Conservation (phyloP, 148 eudicot genomes). For the Nyssa sinensis region DNA sequence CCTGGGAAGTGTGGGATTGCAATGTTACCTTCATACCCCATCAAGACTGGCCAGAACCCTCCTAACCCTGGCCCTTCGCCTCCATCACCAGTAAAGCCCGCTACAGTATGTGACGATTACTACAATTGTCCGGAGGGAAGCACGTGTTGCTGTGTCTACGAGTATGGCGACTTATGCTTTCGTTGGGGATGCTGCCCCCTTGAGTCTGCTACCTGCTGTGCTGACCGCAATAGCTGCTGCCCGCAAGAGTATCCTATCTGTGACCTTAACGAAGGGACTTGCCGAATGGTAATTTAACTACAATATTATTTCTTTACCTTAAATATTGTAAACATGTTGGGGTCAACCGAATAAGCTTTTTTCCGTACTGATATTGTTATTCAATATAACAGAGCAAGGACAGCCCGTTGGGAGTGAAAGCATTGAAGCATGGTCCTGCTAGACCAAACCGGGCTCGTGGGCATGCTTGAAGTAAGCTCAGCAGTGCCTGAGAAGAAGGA, state of each 20-base stretch:
- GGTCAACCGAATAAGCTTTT: no score
- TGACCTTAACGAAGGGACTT: conserved; percentile 51
- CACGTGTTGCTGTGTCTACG: conserved; percentile 78
- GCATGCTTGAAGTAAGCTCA: neutral
- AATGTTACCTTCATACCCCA: conserved; percentile 67
- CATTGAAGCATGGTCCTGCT: conserved; percentile 55
- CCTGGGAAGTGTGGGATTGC: conserved; percentile 94
- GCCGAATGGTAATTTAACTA: conserved; percentile 47
- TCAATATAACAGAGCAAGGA: conserved; percentile 58
- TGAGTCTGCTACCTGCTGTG: conserved; percentile 78
- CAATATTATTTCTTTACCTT: neutral
- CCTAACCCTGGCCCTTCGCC: conserved; percentile 85
- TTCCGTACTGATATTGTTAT: no score
- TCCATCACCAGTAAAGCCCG: conserved; percentile 60
- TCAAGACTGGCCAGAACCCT: conserved; percentile 68
- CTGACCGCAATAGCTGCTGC: conserved; percentile 77
- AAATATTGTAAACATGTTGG: no score
- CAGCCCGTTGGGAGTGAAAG: conserved; percentile 59
- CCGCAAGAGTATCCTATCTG: conserved; percentile 84
- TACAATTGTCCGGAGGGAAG: conserved; percentile 50
- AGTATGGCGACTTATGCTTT: conserved; percentile 61
- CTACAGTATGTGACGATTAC: conserved; percentile 52
- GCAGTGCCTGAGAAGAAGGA: conserved; percentile 17
- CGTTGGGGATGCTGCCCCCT: conserved; percentile 91
- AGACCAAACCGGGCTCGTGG: conserved; percentile 13